Conservation (phyloP, 2,329 filamentous ascomycete genomes). For the Aspergillus costaricaensis region DNA sequence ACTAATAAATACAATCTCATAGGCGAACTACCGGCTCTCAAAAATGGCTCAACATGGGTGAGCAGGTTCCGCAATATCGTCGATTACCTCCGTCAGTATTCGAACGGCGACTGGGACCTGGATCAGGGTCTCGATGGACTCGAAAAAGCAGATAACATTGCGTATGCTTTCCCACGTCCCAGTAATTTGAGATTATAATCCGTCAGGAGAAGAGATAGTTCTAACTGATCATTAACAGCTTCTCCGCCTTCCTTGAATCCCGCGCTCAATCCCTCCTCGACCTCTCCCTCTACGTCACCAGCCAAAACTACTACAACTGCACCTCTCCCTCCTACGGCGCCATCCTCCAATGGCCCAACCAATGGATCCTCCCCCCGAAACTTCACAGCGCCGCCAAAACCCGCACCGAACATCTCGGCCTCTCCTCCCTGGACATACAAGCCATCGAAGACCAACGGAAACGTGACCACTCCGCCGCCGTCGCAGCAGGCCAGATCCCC, state of each 20-base stretch:
- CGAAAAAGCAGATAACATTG: slow-evolving; percentile 52
- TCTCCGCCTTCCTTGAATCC: slow-evolving; percentile 69
- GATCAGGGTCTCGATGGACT: slow-evolving; percentile 46
- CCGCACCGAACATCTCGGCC: slow-evolving; percentile 69
- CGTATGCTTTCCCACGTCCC: slow-evolving; percentile 39
- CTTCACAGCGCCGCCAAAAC: slow-evolving; percentile 70
- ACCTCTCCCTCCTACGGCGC: slow-evolving; percentile 80
- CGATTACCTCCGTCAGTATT: slow-evolving; percentile 51
- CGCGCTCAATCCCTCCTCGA: slow-evolving; percentile 78
- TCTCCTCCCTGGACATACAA: slow-evolving; percentile 68
- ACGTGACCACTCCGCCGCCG: slow-evolving; percentile 41
- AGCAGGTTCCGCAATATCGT: slow-evolving; percentile 58
- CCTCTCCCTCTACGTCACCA: slow-evolving; percentile 85
- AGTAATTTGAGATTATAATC: no score
- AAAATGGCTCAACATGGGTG: slow-evolving; percentile 56
- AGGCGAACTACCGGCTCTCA: slow-evolving; percentile 61
- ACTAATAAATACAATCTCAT: slow-evolving; percentile 5
- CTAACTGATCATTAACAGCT: slow-evolving; percentile 26
- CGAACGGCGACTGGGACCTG: slow-evolving; percentile 52
- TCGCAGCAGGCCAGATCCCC: slow-evolving; percentile 43
- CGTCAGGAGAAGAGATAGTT: neutral
- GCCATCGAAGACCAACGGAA: slow-evolving; percentile 42
- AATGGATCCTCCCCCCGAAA: slow-evolving; percentile 79
- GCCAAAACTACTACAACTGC: slow-evolving; percentile 76
- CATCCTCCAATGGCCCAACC: slow-evolving; percentile 81